A percentile compares a stretch with the other conserved stretches of the same genome.
These are phyloP conservation scores for Didymella glomerata DNA, from an alignment of 2,329 filamentous ascomycete species.

Conservation along the genomic window DNA sequence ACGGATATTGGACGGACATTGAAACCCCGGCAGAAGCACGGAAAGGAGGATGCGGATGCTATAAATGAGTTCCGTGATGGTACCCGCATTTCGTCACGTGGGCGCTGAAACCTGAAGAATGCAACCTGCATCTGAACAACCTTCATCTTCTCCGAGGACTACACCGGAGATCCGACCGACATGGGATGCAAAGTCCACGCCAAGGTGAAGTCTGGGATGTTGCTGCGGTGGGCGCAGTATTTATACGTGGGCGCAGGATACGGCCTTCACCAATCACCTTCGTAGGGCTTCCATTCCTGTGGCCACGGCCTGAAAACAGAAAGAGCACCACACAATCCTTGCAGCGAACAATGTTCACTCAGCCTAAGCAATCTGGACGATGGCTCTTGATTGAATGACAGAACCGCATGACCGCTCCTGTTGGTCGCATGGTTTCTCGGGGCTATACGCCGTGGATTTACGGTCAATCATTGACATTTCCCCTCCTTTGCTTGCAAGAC, in stretches of 20 bases:
- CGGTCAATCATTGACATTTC: background rate
- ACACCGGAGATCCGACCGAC: slow-evolving; percentile 6
- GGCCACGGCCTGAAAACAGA: background rate
- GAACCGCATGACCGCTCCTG: background rate
- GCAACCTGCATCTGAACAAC: background rate
- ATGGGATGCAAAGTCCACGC: background rate
- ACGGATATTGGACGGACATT: slow-evolving; percentile 17
- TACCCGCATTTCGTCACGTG: background rate
- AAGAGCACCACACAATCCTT: background rate
- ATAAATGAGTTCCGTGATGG: background rate
- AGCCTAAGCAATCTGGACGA: background rate
- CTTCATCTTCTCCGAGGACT: slow-evolving; percentile 6
- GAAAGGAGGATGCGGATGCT: background rate
- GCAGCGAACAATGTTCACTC: background rate
- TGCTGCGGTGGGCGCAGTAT: background rate
- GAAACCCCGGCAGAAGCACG: background rate
- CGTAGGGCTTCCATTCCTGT: background rate
- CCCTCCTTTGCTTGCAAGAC: slow-evolving; percentile 6
- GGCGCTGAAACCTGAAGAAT: slow-evolving; percentile 6
- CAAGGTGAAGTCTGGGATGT: background rate
- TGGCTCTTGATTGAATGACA: background rate
- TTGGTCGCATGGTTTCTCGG: background rate
- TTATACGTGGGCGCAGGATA: slow-evolving; percentile 4
- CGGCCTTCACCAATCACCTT: background rate
- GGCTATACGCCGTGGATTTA: background rate